phyloP scores from a whole-genome alignment of 495 filamentous ascomycete genomes.

The Tuber brumale region DNA sequence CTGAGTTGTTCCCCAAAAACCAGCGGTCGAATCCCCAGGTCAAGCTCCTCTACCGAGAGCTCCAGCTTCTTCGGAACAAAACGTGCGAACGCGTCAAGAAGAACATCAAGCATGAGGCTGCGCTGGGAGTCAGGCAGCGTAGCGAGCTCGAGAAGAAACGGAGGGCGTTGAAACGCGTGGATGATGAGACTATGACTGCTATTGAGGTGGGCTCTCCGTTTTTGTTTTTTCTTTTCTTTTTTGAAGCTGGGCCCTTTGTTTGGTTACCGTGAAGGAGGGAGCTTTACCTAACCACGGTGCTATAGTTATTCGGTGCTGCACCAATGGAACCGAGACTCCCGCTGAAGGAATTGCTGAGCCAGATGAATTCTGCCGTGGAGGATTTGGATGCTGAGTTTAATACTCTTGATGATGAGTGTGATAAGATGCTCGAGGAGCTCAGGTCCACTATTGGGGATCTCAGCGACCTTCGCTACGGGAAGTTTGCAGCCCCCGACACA shows the following conservation, averaged over 20 bases:
- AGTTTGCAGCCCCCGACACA: conserved; percentile 56
- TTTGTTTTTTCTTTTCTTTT: background rate
- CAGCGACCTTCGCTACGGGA: conserved; percentile 78
- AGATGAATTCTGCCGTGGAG: conserved; percentile 59
- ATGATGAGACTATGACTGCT: conserved; percentile 66
- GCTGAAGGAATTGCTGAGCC: conserved; percentile 57
- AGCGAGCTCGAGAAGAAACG: conserved; percentile 55
- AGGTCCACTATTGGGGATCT: conserved; percentile 59
- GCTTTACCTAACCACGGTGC: conserved; percentile 2
- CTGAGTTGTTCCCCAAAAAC: conserved; percentile 64
- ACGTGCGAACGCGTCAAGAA: conserved; percentile 60
- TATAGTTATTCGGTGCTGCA: conserved; percentile 59
- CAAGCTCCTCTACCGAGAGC: conserved; percentile 67
- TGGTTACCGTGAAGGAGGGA: background rate
- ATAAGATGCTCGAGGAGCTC: conserved; percentile 54
- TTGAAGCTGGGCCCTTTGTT: background rate
- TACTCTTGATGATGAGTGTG: conserved; percentile 58
- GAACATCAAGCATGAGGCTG: conserved; percentile 62
- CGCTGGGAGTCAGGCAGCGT: conserved; percentile 57
- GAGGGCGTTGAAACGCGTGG: conserved; percentile 51
- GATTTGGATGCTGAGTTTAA: conserved; percentile 62
- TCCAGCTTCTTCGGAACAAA: conserved; percentile 63
- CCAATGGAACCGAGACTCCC: conserved; percentile 52
- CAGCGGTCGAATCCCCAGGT: conserved; percentile 66
- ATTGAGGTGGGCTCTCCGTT: conserved; percentile 50